Conservation (phyloP, 2,329 filamentous ascomycete genomes). For the Aureobasidium sp. region DNA sequence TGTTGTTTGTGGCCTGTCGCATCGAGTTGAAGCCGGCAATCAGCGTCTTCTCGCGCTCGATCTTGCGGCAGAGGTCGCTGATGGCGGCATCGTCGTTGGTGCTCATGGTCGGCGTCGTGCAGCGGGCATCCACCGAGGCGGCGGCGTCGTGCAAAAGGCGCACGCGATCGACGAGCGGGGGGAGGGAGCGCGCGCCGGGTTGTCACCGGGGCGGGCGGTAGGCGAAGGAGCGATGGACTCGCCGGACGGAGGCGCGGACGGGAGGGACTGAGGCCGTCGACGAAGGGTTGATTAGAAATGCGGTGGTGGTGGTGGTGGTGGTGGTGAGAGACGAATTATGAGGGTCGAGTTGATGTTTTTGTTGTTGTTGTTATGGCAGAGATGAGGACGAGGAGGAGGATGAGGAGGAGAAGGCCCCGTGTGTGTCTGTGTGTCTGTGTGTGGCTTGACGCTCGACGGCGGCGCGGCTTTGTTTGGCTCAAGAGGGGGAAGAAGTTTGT, state of each 20-base stretch:
- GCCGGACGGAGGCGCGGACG: background rate
- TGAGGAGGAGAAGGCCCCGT: no score
- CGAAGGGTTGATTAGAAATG: background rate
- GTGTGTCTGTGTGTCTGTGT: no score
- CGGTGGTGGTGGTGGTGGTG: background rate
- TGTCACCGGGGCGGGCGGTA: conserved; percentile 5
- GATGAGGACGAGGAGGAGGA: no score
- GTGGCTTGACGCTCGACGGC: no score
- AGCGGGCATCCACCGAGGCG: background rate
- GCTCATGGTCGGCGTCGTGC: conserved; percentile 40
- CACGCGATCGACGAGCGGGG: conserved; percentile 9
- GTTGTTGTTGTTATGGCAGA: no score
- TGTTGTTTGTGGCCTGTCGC: conserved; percentile 93
- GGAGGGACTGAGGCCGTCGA: background rate
- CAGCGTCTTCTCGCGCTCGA: conserved; percentile 91
- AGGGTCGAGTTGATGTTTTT: conserved; percentile 5
- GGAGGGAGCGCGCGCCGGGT: conserved; percentile 2
- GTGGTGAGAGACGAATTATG: background rate
- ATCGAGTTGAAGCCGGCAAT: conserved; percentile 92
- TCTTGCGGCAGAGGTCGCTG: conserved; percentile 88
- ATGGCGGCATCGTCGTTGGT: conserved; percentile 53
- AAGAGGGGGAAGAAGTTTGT: no score
- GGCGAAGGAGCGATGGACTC: background rate
- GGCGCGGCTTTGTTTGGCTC: no score
- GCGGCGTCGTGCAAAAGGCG: background rate